Percentiles rank a stretch among this genome's conserved stretches.
These are phyloP conservation scores for Sicyos edulis DNA, from an alignment of 306 rosid genomes.

Conservation along the genomic window DNA sequence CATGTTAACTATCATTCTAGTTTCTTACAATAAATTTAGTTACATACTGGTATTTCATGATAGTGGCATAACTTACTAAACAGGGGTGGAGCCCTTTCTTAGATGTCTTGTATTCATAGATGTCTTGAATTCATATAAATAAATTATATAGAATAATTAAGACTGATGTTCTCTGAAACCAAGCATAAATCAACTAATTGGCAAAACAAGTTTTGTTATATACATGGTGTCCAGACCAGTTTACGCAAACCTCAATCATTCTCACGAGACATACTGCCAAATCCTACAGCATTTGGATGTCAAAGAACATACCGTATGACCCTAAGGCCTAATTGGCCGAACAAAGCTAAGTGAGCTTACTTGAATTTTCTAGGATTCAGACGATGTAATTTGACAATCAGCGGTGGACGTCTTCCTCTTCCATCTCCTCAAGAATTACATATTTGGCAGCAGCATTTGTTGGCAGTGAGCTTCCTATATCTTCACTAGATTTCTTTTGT, in stretches of 20 bases:
- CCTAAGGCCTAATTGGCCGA: neutral
- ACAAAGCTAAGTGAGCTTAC: slow-evolving; percentile 27
- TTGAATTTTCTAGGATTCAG: slow-evolving; percentile 20
- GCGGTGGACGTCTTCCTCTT: slow-evolving; percentile 48
- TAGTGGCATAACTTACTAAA: neutral
- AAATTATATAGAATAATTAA: neutral
- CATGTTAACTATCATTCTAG: too few species aligned
- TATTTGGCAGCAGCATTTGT: slow-evolving; percentile 55
- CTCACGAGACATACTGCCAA: too few species aligned
- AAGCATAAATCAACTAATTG: neutral
- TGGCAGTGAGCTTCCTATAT: slow-evolving; percentile 27
- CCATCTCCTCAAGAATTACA: slow-evolving; percentile 82
- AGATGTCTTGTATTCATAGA: neutral
- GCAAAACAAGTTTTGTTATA: too few species aligned
- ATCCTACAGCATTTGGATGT: too few species aligned
- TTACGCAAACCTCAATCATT: too few species aligned
- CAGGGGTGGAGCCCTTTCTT: neutral
- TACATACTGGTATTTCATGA: too few species aligned
- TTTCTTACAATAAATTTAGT: too few species aligned
- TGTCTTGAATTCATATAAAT: neutral
- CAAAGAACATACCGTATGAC: too few species aligned
- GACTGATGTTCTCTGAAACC: neutral
- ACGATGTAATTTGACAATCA: slow-evolving; percentile 26
- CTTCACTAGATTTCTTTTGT: slow-evolving; percentile 41
- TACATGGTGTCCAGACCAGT: too few species aligned